Base-by-base conservation (phyloP, 2,329 filamentous ascomycete species). In the Nannizzia gypsea region DNA sequence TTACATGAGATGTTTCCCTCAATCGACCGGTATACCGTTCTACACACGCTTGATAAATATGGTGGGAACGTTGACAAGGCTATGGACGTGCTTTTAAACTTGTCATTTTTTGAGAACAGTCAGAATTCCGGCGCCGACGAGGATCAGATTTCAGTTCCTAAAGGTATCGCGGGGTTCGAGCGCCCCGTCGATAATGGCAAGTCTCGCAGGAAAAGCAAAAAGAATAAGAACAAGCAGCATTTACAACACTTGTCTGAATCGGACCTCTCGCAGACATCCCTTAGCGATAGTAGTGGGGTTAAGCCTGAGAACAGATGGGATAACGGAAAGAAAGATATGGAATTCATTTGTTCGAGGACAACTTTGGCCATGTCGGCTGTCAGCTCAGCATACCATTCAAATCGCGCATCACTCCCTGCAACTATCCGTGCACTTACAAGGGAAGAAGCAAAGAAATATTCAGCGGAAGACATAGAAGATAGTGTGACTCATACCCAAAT, bases 31-130 rank as follows among this genome's bases (percentile, higher is more conserved):
- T 82, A 84, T 55, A 85, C 88, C 46, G 79, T 95, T 28, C 76
- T 77, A 46, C 81, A 85, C 63, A 82, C 84, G 0, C 73, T 96
- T 57, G 83, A 82, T 64, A 88, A 89, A 67, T 82, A 79, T 31
- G 78, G 81, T 9, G 83, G 85, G 0, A 83, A 89, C 64, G 81
- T 88, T 42, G 82, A 85, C 61, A 78, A 79, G 13, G 83, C 89
- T 1, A 84, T 95, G 63, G 90, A 96, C 66, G 84, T 90, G 61
- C 76, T 97, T 11, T 80, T 96, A 34, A 95, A 88, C 64, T 79
- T 89, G 13, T 83, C 88, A 20, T 90, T 86, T 67, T 84, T 96
- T 3, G 83, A 89, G 61, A 83, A 90, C 9, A 31, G 42, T 40
- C 24, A 55, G n/a, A 11, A 13, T 24, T 22, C 24, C 6, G 36